Evolutionary conservation across 1,284 basidiomycete species (phyloP).

Genomic region (Rhodotorula sp.): DNA sequence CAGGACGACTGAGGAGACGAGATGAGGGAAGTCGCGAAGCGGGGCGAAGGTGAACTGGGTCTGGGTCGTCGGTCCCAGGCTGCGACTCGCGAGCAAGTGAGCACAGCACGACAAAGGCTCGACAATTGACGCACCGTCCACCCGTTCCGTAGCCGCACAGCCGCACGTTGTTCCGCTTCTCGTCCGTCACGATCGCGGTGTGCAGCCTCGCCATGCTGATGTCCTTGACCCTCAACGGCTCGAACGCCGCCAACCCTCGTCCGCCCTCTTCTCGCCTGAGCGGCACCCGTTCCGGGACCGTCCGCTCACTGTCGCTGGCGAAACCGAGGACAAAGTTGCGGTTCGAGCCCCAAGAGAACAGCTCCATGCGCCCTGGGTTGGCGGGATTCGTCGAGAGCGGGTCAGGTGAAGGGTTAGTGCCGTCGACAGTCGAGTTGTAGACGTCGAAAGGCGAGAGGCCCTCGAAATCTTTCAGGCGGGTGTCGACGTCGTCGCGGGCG

Average conservation of each 20-base stretch:
- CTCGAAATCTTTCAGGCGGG: conserved; percentile 75
- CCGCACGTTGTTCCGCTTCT: conserved; percentile 69
- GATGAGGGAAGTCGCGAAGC: conserved; percentile 61
- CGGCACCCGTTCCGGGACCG: conserved; percentile 73
- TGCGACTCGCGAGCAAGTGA: conserved; percentile 44
- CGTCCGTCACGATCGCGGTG: conserved; percentile 73
- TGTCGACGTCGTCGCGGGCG: conserved; percentile 71
- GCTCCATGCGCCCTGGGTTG: conserved; percentile 51
- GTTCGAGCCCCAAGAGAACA: conserved; percentile 92
- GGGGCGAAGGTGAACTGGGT: conserved; percentile 72
- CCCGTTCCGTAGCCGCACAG: conserved; percentile 81
- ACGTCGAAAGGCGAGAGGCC: conserved; percentile 88
- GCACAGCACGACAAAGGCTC: background rate
- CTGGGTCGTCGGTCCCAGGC: conserved; percentile 72
- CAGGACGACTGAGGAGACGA: conserved; percentile 66
- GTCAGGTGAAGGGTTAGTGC: conserved; percentile 44
- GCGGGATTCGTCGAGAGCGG: conserved; percentile 14
- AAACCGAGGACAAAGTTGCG: conserved; percentile 66
- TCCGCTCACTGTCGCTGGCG: conserved; percentile 74
- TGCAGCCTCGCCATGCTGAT: conserved; percentile 80
- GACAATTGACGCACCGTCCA: conserved; percentile 58
- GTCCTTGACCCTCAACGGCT: conserved; percentile 63
- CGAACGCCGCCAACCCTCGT: conserved; percentile 54
- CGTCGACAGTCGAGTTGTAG: conserved; percentile 83
- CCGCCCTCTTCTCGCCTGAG: conserved; percentile 53